Evolutionary conservation across 164 flowering plant genomes (phyloP), one percentile per base, ranked within the genome.

Genomic region (Cinnamomum micranthum): DNA sequence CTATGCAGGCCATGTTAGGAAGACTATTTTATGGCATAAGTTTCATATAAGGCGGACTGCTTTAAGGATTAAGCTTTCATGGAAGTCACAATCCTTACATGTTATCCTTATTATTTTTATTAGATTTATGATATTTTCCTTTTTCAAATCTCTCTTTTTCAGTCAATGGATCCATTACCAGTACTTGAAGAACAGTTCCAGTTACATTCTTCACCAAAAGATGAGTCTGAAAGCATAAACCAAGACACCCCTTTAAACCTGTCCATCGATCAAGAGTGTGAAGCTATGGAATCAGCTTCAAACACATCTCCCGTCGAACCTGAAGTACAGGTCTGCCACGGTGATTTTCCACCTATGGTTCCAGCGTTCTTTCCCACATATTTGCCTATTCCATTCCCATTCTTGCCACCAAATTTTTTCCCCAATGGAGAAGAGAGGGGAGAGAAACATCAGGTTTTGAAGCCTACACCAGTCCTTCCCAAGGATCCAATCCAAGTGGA

Each of bases 401-500:
- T 87, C 52, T 90, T 91, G 98, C 80, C 88, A 25, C 81, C 86
- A 74, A 84, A 77, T 72, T 41, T 80, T 0, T 60, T 70, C 31
- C 72, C 78, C 10, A 24, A 31, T 3, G 55, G 69, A 23, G 70
- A 47, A 58, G 65, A 22, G 65, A 52, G 66, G 41, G 22, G 27
- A 12, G 75, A 76, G 71, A 71, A 35, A 14, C 98, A 93, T 81
- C 82, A 87, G 80, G 87, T 91, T 72, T 74, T 90, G 55, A 92
- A 83, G 84, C 94, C 97, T 24, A 87, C 85, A 63, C 89, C 98
- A 0, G 65, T 90, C 25, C 75, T 84, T 27, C 85, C 85, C 3
- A 92, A 87, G 81, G 86, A 89, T 47, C 94, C 92, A 2, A 87
- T 89, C 60, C 88, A 91, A 78, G 89, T 91, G 2, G 98, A 94